Evolutionary conservation across 306 rosid species (phyloP), one percentile per base, ranked within the genome.

Genomic region (Prunus fruticosa): DNA sequence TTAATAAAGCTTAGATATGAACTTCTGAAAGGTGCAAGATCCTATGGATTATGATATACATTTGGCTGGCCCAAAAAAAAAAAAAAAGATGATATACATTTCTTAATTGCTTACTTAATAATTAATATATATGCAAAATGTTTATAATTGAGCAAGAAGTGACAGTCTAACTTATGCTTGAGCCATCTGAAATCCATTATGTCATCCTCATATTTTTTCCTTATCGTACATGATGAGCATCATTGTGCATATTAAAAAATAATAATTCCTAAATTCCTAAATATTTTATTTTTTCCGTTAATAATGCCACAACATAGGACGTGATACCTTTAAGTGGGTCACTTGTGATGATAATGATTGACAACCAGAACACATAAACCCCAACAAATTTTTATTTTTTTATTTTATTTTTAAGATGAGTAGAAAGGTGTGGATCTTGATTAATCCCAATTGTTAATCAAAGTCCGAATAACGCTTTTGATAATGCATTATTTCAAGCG

Each of bases 261-360:
- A 25, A 2, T 5, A 38, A 38, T 1, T 38, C 9, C 38, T 2
- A 60, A 25, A 11, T 12, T 60, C 38, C 12, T 60, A 60, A 58
- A 2, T 23, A 49, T 49, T 50, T 52, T 0, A 27, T 12, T 28
- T 49, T 23, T 22, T 0, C 28, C 13, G 3, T 69, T 69, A 66
- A 80, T 80, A 78, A 60, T 68, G 86, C 65, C 82, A 74, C 34
- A 66, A 71, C 74, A 65, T 61, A 77, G 64, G 88, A 56, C 75
- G 11, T 32, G 83, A 76, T 25, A 13, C 75, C 64, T 56, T 53
- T 72, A 80, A 72, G 76, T 49, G 77, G 75, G 76, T 72, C 75
- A 75, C 53, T 46, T 18, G 65, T 18, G 8, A 27, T 4, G 34
- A 49, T 3, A 58, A 47, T 77, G 67, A 76, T 64, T 34, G 63